Conservation (phyloP, 2,329 filamentous ascomycete genomes). For the Fusarium subglutinans region DNA sequence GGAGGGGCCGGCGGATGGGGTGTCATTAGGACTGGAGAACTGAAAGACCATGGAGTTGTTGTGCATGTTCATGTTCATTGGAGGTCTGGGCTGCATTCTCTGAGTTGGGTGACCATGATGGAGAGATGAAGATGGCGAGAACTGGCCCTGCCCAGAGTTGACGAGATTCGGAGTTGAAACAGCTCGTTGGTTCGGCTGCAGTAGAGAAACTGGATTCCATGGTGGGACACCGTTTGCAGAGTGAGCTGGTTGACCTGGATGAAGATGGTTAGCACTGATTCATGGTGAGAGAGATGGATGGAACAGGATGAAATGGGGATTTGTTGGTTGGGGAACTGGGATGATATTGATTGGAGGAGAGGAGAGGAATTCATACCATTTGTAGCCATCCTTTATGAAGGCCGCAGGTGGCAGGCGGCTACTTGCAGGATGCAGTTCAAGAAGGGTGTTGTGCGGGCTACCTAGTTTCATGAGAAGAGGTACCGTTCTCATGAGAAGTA, state of each 20-base stretch:
- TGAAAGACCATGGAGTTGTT: slow-evolving; percentile 53
- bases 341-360: background rate
- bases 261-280: slow-evolving; percentile 16
- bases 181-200: slow-evolving; percentile 50
- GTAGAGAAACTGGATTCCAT: slow-evolving; percentile 55
- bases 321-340: background rate
- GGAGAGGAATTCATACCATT: slow-evolving; percentile 40
- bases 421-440: slow-evolving; percentile 36
- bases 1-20: slow-evolving; percentile 46
- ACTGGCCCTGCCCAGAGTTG: slow-evolving; percentile 40
- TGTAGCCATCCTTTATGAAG: slow-evolving; percentile 44
- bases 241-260: slow-evolving; percentile 43
- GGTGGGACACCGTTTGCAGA: slow-evolving; percentile 42
- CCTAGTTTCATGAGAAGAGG: slow-evolving; percentile 25
- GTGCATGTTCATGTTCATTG: slow-evolving; percentile 45
- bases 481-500: too few relatives aligned
- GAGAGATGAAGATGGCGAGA: slow-evolving; percentile 30
- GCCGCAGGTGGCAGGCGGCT: slow-evolving; percentile 34
- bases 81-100: slow-evolving; percentile 37
- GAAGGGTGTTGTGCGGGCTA: slow-evolving; percentile 31
- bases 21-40: slow-evolving; percentile 51
- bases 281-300: slow-evolving; percentile 9
- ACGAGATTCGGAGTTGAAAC: slow-evolving; percentile 42
- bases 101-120: slow-evolving; percentile 32
- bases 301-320: background rate